Evolutionary conservation across 345 rosid genomes (phyloP).

Genomic region (Cardiospermum halicacabum): DNA sequence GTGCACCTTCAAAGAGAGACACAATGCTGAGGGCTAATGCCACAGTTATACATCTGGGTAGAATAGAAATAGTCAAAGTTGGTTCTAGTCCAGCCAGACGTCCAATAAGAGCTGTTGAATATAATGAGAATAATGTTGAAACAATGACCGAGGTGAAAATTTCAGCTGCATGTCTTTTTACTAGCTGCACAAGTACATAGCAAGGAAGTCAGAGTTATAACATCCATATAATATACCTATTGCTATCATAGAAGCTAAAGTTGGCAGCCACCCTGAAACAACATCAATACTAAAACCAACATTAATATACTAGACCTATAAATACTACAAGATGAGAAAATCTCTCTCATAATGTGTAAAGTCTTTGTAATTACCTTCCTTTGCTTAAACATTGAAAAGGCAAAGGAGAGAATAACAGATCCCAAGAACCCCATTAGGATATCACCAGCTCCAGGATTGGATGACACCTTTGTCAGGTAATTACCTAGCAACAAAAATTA

Average conservation of each 20-base stretch:
- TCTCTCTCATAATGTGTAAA: not conserved
- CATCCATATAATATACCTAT: not conserved
- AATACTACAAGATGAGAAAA: not conserved
- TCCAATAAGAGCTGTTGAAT: conserved; percentile 84
- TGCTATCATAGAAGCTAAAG: not conserved
- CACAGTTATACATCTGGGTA: conserved; percentile 91
- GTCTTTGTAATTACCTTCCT: conserved; percentile 51
- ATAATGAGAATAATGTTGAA: conserved; percentile 78
- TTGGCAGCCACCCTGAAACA: no score
- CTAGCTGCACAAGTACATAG: conserved; percentile 57
- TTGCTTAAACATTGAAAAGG: conserved; percentile 96
- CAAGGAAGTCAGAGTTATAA: not conserved
- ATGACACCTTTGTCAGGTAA: conserved; percentile 72
- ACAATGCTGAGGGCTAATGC: conserved; percentile 95
- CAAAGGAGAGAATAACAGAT: conserved; percentile 88
- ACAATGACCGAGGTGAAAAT: conserved; percentile 80
- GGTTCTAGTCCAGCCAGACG: conserved; percentile 78
- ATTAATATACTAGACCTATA: not conserved
- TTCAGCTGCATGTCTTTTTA: conserved; percentile 91
- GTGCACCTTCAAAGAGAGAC: conserved; percentile 74
- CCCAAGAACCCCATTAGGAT: conserved; percentile 92
- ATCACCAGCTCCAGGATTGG: conserved; percentile 97
- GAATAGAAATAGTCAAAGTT: conserved; percentile 65
- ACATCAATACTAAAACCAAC: not conserved
- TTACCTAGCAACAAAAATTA: conserved; percentile 38